These are phyloP conservation scores for Pyrus pyrifolia DNA, from an alignment of 306 rosid genomes.

Conservation along the genomic window DNA sequence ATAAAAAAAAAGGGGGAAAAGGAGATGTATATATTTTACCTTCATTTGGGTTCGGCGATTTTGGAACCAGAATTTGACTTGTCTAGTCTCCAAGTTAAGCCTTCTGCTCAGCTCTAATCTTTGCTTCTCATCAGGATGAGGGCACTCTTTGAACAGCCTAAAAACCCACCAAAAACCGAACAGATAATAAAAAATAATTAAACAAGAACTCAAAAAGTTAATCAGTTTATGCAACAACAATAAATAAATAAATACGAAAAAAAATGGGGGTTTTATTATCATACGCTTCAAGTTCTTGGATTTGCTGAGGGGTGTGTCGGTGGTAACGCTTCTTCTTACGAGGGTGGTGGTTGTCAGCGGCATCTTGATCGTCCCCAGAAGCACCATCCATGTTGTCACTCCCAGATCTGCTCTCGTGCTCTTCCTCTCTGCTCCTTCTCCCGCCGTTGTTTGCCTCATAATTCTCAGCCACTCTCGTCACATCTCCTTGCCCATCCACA, in stretches of 20 bases:
- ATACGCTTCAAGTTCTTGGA: slow-evolving; percentile 96
- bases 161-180: not conserved
- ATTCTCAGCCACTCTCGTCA: slow-evolving; percentile 47
- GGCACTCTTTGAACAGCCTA: slow-evolving; percentile 90
- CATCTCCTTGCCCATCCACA: slow-evolving; percentile 69
- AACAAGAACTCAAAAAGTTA: not conserved
- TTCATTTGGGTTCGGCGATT: slow-evolving; percentile 98
- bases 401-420: slow-evolving; percentile 93
- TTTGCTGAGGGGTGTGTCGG: slow-evolving; percentile 98
- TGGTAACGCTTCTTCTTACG: slow-evolving; percentile 82
- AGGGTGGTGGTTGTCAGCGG: slow-evolving; percentile 50
- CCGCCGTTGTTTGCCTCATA: slow-evolving; percentile 41
- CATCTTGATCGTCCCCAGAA: slow-evolving; percentile 91
- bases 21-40: slow-evolving; percentile 26
- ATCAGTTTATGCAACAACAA: not conserved
- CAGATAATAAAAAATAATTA: not conserved
- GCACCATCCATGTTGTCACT: slow-evolving; percentile 89
- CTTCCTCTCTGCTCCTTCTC: slow-evolving; percentile 80
- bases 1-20: too few relatives aligned
- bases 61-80: slow-evolving; percentile 98
- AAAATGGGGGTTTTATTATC: not conserved
- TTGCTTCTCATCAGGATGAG: slow-evolving; percentile 98
- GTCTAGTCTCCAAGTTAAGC: slow-evolving; percentile 77
- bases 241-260: too few relatives aligned
- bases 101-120: slow-evolving; percentile 73